Base-by-base conservation (phyloP, 1,139 yeast species). In the Magnusiomyces tetraspermus region DNA sequence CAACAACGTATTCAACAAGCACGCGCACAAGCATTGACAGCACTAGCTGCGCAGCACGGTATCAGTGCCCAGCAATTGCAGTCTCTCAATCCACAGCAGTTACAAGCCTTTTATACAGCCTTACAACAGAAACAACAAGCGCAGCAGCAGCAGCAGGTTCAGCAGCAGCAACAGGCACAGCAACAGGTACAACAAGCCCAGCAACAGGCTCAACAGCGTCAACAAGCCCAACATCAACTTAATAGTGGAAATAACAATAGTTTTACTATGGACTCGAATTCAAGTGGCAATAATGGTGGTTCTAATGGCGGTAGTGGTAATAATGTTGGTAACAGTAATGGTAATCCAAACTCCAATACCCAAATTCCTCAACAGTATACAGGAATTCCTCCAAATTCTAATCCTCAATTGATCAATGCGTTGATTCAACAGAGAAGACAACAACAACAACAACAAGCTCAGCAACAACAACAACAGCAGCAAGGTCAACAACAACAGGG, bases 251-350 rank as follows among this genome's bases (percentile, higher is more conserved):
- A 44, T 55, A 57, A 64, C 45, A 58, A 61, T 51, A 72, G 68
- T 50, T 55, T 67, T 28, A 48, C 59, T 46, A 51, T 61, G 55
- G 58, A n/a, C n/a, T n/a, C n/a, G n/a, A n/a, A n/a, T n/a, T n/a
- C n/a, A n/a, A n/a, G n/a, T n/a, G n/a, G n/a, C n/a, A n/a, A 69
- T 48, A 64, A 71, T 1, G 71, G 11, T 33, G 17, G 67, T 57
- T 67, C 68, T 37, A 63, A 59, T 49, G 60, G 74, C 26, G 61
- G 70, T 46, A 61, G 74, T 17, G 68, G 72, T 4, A 70, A 68
- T 57, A 70, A 74, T 30, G 69, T 68, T 50, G 66, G 63, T 52
- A 61, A 63, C 45, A 55, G 62, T 42, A 66, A 65, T n/a, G 58
- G 58, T 45, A 59, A 62, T 52, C 53, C 59, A 51, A 51, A 62